These are phyloP conservation scores for Rhynchospora breviuscula DNA, from an alignment of 176 grass and related monocot species.

Conservation along the genomic window DNA sequence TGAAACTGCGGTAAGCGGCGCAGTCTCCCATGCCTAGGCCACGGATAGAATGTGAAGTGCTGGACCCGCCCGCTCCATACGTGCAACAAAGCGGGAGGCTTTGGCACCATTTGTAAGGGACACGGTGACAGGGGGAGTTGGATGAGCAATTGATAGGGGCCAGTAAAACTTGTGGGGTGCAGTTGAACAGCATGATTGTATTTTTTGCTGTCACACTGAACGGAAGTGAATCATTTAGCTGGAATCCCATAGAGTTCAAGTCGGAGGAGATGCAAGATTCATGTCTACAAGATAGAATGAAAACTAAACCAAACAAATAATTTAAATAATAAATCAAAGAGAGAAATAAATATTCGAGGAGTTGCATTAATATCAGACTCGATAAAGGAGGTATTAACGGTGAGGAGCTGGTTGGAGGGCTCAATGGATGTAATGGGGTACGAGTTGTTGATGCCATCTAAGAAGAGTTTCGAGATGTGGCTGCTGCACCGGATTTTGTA, in stretches of 20 bases:
- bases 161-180: slow-evolving; percentile 35
- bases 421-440: not conserved
- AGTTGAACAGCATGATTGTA: slow-evolving; percentile 77
- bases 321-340: not conserved
- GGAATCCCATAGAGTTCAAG: not conserved
- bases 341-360: not conserved
- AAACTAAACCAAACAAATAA: not conserved
- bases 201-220: slow-evolving; percentile 71
- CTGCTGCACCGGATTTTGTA: slow-evolving; percentile 57
- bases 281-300: not conserved
- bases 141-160: slow-evolving; percentile 62
- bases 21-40: slow-evolving; percentile 30
- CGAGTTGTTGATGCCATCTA: not conserved
- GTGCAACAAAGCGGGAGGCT: slow-evolving; percentile 63
- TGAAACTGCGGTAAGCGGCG: slow-evolving; percentile 63
- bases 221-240: slow-evolving; percentile 35
- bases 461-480: slow-evolving; percentile 28
- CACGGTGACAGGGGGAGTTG: slow-evolving; percentile 59
- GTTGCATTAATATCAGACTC: not conserved
- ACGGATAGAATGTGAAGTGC: slow-evolving; percentile 44
- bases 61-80: slow-evolving; percentile 55
- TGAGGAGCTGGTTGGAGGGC: not conserved
- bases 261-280: slow-evolving; percentile 1
- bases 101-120: slow-evolving; percentile 44
- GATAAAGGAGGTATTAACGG: not conserved